Base-by-base conservation (phyloP, 1,284 basidiomycete genomes). In the Heterobasidion occidentale region DNA sequence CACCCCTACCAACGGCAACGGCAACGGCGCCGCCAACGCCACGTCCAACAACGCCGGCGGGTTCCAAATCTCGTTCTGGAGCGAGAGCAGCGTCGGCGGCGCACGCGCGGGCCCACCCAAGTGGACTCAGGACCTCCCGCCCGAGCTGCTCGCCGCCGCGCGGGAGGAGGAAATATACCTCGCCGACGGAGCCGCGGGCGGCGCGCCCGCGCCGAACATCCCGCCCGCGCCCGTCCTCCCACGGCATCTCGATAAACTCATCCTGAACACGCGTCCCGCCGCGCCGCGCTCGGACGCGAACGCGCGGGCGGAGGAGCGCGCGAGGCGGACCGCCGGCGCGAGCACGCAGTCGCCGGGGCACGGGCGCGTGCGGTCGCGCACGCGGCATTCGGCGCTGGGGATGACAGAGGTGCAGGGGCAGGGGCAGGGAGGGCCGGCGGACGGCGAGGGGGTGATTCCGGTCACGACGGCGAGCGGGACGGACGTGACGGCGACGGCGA, bases 201-300 rank as follows among this genome's bases (percentile, higher is more conserved):
- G 11, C 51, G 74, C 84, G 4, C 88, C 87, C 50, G 75, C 85
- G 3, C 88, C 87, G 14, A 85, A 84, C 63, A 86, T 92, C 59
- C 92, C 93, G 5, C 84, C 88, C 45, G 92, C 94, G 1, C 94
- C 96, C 0, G 77, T 81, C 1, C 78, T 98, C 50, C 96, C 96
- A 0, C 77, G 94, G 1, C 94, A 98, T 66, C 77, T 99, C 36
- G 94, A 98, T 66, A 94, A 93, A 67, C 86, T 98, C 50, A 97
- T 98, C 55, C 74, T 98, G 61, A 98, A 98, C 67, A 79, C 76
- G 19, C 68, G 68, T 51, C 65, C 66, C 17, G 60, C 61, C 19
- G 62, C 64, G 59, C 66, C 55, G 59, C 59, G 19, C 60, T 62
- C 48, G 52, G 59, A 45, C 52, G 57, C 51, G 14, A 27, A 53